A percentile compares a stretch with the other conserved stretches of the same genome.
Conservation (phyloP, 1,284 basidiomycete species). For the Naganishia sp. region DNA sequence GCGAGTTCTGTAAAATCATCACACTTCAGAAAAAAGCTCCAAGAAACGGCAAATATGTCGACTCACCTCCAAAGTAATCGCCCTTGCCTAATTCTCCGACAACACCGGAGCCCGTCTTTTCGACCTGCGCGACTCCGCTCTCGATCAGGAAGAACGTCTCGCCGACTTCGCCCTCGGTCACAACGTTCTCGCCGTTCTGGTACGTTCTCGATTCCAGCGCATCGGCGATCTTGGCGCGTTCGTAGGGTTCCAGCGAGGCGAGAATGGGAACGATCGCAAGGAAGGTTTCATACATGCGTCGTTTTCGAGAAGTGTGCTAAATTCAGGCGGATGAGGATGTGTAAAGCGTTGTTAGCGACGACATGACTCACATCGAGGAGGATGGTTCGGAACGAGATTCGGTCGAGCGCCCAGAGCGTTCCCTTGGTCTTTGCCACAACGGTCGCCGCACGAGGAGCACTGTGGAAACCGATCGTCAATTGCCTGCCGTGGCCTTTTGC, state of each 20-base stretch:
- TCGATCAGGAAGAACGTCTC: slow-evolving; percentile 98
- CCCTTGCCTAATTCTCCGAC: slow-evolving; percentile 81
- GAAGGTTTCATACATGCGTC: slow-evolving; percentile 95
- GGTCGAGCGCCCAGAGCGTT: slow-evolving; percentile 91
- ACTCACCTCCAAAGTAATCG: slow-evolving; percentile 95
- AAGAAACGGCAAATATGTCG: background rate
- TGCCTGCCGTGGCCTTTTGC: background rate
- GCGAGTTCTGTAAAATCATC: slow-evolving; percentile 66
- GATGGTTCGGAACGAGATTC: slow-evolving; percentile 98
- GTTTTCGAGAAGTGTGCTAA: slow-evolving; percentile 70
- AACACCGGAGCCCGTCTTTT: slow-evolving; percentile 68
- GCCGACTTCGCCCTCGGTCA: slow-evolving; percentile 89
- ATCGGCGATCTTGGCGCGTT: slow-evolving; percentile 95
- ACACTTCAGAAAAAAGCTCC: background rate
- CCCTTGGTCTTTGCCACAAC: slow-evolving; percentile 81
- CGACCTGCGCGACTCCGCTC: slow-evolving; percentile 84
- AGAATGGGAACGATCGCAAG: slow-evolving; percentile 87
- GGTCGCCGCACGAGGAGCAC: slow-evolving; percentile 88
- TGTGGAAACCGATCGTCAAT: slow-evolving; percentile 32
- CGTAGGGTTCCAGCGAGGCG: slow-evolving; percentile 77
- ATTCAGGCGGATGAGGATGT: slow-evolving; percentile 32
- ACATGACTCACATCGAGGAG: slow-evolving; percentile 66
- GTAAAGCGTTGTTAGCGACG: background rate
- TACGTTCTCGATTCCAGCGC: slow-evolving; percentile 84
- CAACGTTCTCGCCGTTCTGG: slow-evolving; percentile 79